Evolutionary conservation across 352 stramenopile species (phyloP).

Genomic region (Thalassiosira oceanica): DNA sequence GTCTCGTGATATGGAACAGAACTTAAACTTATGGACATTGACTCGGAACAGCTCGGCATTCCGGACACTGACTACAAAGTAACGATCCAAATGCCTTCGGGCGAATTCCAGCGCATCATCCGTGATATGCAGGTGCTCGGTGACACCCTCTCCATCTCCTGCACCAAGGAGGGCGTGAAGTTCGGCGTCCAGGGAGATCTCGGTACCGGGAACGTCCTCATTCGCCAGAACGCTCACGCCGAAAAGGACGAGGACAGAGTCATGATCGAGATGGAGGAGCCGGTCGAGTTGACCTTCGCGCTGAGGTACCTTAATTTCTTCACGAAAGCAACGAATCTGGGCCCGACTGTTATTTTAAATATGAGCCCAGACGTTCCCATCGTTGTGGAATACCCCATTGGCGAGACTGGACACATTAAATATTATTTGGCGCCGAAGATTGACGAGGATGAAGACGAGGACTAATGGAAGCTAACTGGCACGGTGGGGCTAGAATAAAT

Average conservation of each 20-base stretch:
- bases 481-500: too few relatives aligned
- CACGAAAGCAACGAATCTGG: constrained; percentile 96
- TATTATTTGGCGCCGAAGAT: too few relatives aligned
- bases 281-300: constrained; percentile 97
- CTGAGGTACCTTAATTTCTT: constrained; percentile 99
- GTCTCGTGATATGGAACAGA: too few relatives aligned
- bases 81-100: constrained; percentile 88
- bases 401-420: too few relatives aligned
- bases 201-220: constrained; percentile 92
- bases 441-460: too few relatives aligned
- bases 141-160: constrained; percentile 91
- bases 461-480: too few relatives aligned
- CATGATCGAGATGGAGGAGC: too few relatives aligned
- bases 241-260: constrained; percentile 88
- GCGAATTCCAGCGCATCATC: constrained; percentile 98
- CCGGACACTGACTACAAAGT: constrained; percentile 98
- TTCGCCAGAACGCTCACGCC: constrained; percentile 78
- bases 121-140: constrained; percentile 97
- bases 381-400: too few relatives aligned
- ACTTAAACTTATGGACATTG: constrained; percentile 99
- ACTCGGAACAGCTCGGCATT: constrained; percentile 97
- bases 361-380: too few relatives aligned
- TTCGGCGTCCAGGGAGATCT: constrained; percentile 96
- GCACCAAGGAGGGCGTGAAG: constrained; percentile 96
- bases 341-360: too few relatives aligned